phyloP scores from a whole-genome alignment of 495 filamentous ascomycete genomes.

The Aspergillus asperescens region DNA sequence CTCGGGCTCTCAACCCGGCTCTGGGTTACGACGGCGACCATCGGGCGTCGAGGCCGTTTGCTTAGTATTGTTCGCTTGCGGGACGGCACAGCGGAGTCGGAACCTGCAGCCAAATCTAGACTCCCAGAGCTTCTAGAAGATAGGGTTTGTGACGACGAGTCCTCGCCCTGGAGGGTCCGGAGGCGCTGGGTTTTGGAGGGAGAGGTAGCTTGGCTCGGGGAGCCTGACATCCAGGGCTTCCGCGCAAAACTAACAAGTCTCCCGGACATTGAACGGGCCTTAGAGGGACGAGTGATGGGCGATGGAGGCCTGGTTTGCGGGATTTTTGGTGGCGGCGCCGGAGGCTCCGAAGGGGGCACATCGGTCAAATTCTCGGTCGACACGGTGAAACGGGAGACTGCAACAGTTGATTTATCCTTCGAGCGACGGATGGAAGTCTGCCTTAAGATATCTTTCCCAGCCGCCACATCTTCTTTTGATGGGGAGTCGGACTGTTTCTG shows the following conservation, averaged over 20 bases:
- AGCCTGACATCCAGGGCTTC: conserved; percentile 60
- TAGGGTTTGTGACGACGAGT: conserved; percentile 30
- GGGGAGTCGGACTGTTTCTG: conserved; percentile 32
- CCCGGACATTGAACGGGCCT: conserved; percentile 52
- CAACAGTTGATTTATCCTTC: conserved; percentile 31
- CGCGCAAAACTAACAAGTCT: conserved; percentile 62
- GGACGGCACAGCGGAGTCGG: conserved; percentile 24
- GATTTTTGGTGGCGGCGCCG: conserved; percentile 18
- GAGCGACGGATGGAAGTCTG: conserved; percentile 41
- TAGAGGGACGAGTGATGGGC: conserved; percentile 40
- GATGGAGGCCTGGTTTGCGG: conserved; percentile 36
- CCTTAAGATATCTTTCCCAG: conserved; percentile 44
- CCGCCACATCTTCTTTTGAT: conserved; percentile 41
- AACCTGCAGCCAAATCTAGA: conserved; percentile 26
- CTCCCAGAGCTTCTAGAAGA: conserved; percentile 7
- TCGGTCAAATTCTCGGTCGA: conserved; percentile 37
- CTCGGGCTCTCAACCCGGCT: conserved; percentile 38
- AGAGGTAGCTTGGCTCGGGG: conserved; percentile 58
- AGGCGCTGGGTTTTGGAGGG: conserved; percentile 42
- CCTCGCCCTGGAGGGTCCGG: conserved; percentile 34
- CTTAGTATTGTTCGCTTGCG: conserved; percentile 38
- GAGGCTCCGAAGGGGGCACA: conserved; percentile 11
- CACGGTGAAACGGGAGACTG: conserved; percentile 37
- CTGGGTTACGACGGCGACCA: conserved; percentile 45
- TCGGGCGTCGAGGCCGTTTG: conserved; percentile 47